Conservation (phyloP, 2,329 filamentous ascomycete genomes). For the Neonectria magnoliae region DNA sequence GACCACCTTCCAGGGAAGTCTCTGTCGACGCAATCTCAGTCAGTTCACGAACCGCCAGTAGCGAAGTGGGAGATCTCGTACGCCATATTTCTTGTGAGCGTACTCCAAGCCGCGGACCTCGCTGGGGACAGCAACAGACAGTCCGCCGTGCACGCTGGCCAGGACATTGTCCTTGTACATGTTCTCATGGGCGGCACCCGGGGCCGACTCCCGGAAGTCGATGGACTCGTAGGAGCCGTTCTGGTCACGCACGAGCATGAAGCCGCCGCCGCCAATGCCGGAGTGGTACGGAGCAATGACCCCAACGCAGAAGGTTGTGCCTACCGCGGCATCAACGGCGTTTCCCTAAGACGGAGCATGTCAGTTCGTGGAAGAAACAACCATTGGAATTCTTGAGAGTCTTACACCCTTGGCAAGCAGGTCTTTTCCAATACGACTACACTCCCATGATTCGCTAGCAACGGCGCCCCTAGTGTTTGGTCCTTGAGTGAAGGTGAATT, state of each 20-base stretch:
- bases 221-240: slow-evolving; percentile 85
- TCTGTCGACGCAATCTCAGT: slow-evolving; percentile 42
- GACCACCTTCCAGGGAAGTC: slow-evolving; percentile 75
- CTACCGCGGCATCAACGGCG: slow-evolving; percentile 80
- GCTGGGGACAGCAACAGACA: slow-evolving; percentile 77
- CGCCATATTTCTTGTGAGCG: slow-evolving; percentile 77
- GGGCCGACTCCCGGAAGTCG: slow-evolving; percentile 90
- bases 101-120: slow-evolving; percentile 83
- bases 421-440: slow-evolving; percentile 74
- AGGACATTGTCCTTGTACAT: slow-evolving; percentile 82
- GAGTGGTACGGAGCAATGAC: slow-evolving; percentile 81
- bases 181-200: slow-evolving; percentile 80
- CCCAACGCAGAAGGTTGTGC: slow-evolving; percentile 79
- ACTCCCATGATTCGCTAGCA: slow-evolving; percentile 74
- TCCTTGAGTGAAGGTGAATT: slow-evolving; percentile 24
- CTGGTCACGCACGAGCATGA: slow-evolving; percentile 80
- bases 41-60: not conserved
- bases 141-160: slow-evolving; percentile 75
- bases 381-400: not conserved
- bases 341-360: slow-evolving; percentile 63
- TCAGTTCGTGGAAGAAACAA: not conserved
- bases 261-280: slow-evolving; percentile 90
- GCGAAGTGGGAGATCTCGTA: slow-evolving; percentile 42
- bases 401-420: slow-evolving; percentile 64
- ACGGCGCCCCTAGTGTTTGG: slow-evolving; percentile 66